Percentiles rank a stretch among this genome's conserved stretches.
These are phyloP conservation scores for Pterula multifida DNA, from an alignment of 1,284 basidiomycete genomes.

Conservation along the genomic window DNA sequence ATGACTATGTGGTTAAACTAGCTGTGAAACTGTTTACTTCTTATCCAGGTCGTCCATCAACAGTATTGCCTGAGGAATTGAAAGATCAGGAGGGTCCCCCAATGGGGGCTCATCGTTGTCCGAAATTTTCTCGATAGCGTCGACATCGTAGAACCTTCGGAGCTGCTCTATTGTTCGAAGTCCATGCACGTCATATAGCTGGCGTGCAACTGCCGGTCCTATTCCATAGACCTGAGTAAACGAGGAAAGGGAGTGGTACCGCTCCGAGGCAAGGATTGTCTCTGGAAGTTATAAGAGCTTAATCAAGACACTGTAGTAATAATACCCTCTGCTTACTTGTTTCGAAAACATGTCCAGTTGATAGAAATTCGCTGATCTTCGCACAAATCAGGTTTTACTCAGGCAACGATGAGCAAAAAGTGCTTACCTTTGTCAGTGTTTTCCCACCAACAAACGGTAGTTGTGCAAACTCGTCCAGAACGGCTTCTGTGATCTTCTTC, in stretches of 20 bases:
- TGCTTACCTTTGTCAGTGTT: slow-evolving; percentile 39
- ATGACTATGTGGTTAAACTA: background rate
- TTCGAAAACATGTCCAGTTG: slow-evolving; percentile 44
- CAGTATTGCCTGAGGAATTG: slow-evolving; percentile 38
- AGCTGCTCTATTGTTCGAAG: slow-evolving; percentile 51
- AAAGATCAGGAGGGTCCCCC: slow-evolving; percentile 20
- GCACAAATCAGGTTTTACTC: background rate
- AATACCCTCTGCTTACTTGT: slow-evolving; percentile 29
- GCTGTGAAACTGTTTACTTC: slow-evolving; percentile 12
- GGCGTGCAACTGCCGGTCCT: slow-evolving; percentile 52
- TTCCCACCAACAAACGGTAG: slow-evolving; percentile 55
- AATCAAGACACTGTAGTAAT: slow-evolving; percentile 1
- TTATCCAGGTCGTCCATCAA: slow-evolving; percentile 38
- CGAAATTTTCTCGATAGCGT: slow-evolving; percentile 10
- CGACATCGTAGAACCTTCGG: slow-evolving; percentile 48
- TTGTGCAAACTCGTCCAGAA: slow-evolving; percentile 32
- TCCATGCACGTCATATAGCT: slow-evolving; percentile 42
- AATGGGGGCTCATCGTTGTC: slow-evolving; percentile 9
- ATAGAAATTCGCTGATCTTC: slow-evolving; percentile 53
- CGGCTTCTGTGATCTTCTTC: slow-evolving; percentile 29
- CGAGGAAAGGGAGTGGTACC: slow-evolving; percentile 40
- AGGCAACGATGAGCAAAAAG: background rate
- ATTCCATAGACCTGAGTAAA: slow-evolving; percentile 66
- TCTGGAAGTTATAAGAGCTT: slow-evolving; percentile 23
- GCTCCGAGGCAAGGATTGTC: slow-evolving; percentile 30